Evolutionary conservation across 179 eudicot species (phyloP).

Genomic region (Spinacia oleracea): DNA sequence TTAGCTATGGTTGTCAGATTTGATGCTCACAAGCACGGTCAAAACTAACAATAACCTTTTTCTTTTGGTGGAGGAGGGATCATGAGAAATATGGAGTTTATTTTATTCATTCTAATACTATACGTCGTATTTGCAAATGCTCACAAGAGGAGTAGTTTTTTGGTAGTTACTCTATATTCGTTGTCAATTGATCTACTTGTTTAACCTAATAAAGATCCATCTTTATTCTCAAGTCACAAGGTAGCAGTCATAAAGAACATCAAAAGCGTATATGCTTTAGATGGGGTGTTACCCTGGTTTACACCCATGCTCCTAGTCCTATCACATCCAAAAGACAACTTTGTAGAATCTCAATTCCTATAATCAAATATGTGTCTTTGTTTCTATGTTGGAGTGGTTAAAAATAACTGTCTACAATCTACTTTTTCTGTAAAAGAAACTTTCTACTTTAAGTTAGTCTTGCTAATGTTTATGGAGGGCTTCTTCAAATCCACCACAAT

Average conservation of each 20-base stretch:
- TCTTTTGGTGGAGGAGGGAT: neutral
- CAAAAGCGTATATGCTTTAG: neutral
- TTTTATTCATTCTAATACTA: neutral
- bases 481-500: neutral
- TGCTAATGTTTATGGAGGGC: neutral
- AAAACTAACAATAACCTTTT: neutral
- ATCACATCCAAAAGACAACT: too few species aligned
- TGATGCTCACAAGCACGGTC: neutral
- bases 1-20: neutral
- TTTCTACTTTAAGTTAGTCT: neutral
- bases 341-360: too few species aligned
- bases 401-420: neutral
- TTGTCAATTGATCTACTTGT: neutral
- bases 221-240: constrained; percentile 6
- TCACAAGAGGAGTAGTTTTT: neutral
- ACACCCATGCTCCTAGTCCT: neutral
- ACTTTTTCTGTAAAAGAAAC: neutral
- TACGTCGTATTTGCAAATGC: too few species aligned
- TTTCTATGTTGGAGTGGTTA: neutral
- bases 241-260: neutral
- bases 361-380: neutral
- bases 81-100: neutral
- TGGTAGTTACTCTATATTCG: neutral
- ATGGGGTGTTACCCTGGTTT: neutral
- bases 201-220: neutral